Evolutionary conservation across 2,329 filamentous ascomycete genomes (phyloP), one percentile per base, ranked within the genome.

Genomic region (Fusarium dlaminii): DNA sequence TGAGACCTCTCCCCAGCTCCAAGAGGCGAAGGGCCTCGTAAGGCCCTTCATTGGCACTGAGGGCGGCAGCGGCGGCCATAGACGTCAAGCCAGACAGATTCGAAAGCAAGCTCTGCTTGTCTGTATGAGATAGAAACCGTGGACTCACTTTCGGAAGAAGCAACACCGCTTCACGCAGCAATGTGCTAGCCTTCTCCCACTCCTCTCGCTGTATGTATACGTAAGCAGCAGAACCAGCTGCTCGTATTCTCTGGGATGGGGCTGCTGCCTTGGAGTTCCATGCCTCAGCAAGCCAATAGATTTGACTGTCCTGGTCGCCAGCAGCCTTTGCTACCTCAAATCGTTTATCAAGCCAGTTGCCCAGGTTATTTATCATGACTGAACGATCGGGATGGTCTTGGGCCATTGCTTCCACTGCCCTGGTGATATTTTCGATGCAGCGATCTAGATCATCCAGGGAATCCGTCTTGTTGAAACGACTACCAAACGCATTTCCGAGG

Each of bases 21-120:
- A 52, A 14, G 13, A 52, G 30, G 0, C 8, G 5, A 1, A 52
- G 17, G 0, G 48, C 48, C 12, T 27, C 30, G 11, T 20, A 36
- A 3, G n/a, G 17, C 0, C 5, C 30, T 15, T 20, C 1, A 1
- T 27, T 20, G 0, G 48, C 30, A 8, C n/a, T 52, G 3, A 52
- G 3, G 0, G 17, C 3, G 2, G 48, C 17, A 15, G 48, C n/a
- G 0, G 30, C 32, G 9, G 48, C 48, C 48, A 36, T 27, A 3
- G 32, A 52, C 14, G 32, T 52, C 17, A 52, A 6, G 0, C 48
- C 48, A 36, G 22, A 52, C 3, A 52, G n/a, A 24, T 17, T 24
- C 12, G 48, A 36, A 1, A 52, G 48, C 8, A 52, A 8, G 8
- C 8, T 36, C 9, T 52, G 32, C 3, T 18, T 34, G 0, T 52